Evolutionary conservation across 2,329 filamentous ascomycete genomes (phyloP), one percentile per base, ranked within the genome.

Genomic region (Ceratocystis colombiana): DNA sequence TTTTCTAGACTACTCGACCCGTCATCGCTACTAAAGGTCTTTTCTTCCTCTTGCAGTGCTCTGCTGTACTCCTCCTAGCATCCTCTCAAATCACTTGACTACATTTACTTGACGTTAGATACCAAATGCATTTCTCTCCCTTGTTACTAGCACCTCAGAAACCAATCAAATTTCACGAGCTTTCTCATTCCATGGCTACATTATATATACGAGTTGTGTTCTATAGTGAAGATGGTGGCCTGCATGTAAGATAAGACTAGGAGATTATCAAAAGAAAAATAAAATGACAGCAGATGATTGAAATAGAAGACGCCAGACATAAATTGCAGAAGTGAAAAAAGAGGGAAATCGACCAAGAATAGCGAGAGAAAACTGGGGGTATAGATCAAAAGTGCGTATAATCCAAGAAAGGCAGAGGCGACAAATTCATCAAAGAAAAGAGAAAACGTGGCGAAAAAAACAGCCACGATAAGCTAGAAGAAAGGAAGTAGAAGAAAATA

Each of bases 1-100:
- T 55, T 62, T 55, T 17, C 46, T 64, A 73, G 73, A 75, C 66
- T 76, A 76, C 66, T 76, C 74, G 37, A 76, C 75, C 5, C 72
- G 75, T 28, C 75, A 76, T 67, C 71, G 74, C 68, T 76, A 76
- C 68, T 76, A 72, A 68, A 41, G 8, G 22, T 46, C 25, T 53
- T 5, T 64, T 45, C 7, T 33, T 20, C 33, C 17, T 50, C 33
- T 33, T n/a, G 25, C 5, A 25, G 25, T 12, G 10, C 28, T 33
- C 30, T 41, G 2, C 22, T 62, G 37, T 15, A 41, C 37, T 15
- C 17, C 7, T 62, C 48, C 2, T n/a, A 10, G 8, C 17, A n/a
- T 15, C 22, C 28, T 62, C 22, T 22, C 59, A 50, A 20, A 22
- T 12, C 20, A 20, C n/a, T 22, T 10, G 20, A 22, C 7, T 22